Evolutionary conservation across 2,329 filamentous ascomycete species (phyloP).

Genomic region (Neopestalotiopsis clavispora): DNA sequence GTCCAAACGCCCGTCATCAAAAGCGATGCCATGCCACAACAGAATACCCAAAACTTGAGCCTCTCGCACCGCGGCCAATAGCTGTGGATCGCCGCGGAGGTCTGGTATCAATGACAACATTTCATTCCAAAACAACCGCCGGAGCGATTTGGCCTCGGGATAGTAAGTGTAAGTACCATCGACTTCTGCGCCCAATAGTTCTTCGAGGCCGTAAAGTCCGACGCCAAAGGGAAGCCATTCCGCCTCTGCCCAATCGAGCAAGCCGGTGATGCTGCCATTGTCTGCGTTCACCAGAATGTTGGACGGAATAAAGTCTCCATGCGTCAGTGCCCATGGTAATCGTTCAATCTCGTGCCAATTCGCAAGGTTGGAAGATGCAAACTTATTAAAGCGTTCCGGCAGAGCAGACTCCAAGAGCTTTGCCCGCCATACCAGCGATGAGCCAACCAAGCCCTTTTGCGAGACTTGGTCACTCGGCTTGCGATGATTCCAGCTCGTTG

Average conservation of each 20-base stretch:
- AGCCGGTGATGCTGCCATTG: slow-evolving; percentile 51
- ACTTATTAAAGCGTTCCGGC: slow-evolving; percentile 38
- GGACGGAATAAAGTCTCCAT: slow-evolving; percentile 62
- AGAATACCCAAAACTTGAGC: slow-evolving; percentile 59
- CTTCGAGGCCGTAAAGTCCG: slow-evolving; percentile 64
- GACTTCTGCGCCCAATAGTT: slow-evolving; percentile 56
- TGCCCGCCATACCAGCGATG: slow-evolving; percentile 45
- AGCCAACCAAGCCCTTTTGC: slow-evolving; percentile 42
- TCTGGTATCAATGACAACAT: slow-evolving; percentile 41
- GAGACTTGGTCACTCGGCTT: slow-evolving; percentile 21
- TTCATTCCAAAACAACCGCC: slow-evolving; percentile 54
- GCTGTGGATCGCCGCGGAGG: slow-evolving; percentile 34
- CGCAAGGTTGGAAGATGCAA: slow-evolving; percentile 30
- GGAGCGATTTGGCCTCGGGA: slow-evolving; percentile 45
- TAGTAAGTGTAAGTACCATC: slow-evolving; percentile 48
- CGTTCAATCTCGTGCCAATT: slow-evolving; percentile 41
- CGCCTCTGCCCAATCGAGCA: slow-evolving; percentile 70
- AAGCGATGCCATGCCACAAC: slow-evolving; percentile 68
- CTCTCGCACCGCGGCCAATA: slow-evolving; percentile 33
- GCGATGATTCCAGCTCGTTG: slow-evolving; percentile 39
- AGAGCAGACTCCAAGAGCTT: slow-evolving; percentile 40
- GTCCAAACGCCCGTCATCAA: slow-evolving; percentile 63
- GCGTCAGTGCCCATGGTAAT: slow-evolving; percentile 61
- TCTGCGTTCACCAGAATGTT: slow-evolving; percentile 59
- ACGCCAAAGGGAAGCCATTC: slow-evolving; percentile 65